Evolutionary conservation across 371 early-diverging fungal genomes (phyloP).

Genomic region (Sporodiniella umbellata): DNA sequence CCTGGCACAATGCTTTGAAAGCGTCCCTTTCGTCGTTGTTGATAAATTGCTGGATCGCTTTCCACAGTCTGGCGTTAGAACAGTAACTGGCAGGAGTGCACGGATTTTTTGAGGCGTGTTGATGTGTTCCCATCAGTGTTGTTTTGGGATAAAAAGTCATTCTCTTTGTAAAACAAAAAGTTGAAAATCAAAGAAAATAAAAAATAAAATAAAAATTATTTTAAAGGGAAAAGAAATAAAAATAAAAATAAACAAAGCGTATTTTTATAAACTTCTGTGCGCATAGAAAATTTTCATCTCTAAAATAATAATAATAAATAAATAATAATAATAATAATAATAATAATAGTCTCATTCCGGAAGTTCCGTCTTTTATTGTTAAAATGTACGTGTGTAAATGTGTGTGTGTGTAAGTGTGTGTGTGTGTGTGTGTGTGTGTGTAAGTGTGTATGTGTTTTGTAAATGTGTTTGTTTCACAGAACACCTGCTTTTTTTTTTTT

Average conservation of each 20-base stretch:
- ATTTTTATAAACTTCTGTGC: too few relatives aligned
- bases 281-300: too few relatives aligned
- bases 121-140: conserved; percentile 9
- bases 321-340: too few relatives aligned
- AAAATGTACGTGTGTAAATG: too few relatives aligned
- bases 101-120: conserved; percentile 27
- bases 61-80: conserved; percentile 26
- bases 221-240: background rate
- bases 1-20: conserved; percentile 17
- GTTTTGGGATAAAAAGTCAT: conserved; percentile 7
- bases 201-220: background rate
- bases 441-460: too few relatives aligned
- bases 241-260: conserved; percentile 4
- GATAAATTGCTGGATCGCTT: conserved; percentile 29
- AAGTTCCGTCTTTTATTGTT: too few relatives aligned
- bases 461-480: too few relatives aligned
- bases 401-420: too few relatives aligned
- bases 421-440: too few relatives aligned
- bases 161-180: background rate
- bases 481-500: too few relatives aligned
- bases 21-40: conserved; percentile 23
- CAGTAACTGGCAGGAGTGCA: conserved; percentile 27
- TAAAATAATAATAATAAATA: too few relatives aligned
- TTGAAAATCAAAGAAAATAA: background rate
- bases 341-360: too few relatives aligned